These are phyloP conservation scores for Cucumis cinereus DNA, from an alignment of 306 rosid genomes.

Conservation along the genomic window DNA sequence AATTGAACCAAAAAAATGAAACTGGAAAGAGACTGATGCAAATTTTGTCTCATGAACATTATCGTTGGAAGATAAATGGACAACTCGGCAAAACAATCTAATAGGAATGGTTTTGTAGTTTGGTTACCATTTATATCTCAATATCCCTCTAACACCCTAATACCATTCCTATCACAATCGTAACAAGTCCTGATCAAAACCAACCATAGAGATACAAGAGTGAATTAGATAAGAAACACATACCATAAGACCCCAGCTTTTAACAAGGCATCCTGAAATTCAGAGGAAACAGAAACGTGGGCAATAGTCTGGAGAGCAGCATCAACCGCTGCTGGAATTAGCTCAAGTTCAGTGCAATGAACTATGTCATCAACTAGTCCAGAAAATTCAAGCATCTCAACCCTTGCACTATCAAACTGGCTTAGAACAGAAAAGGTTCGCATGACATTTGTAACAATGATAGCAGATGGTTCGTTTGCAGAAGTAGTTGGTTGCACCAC, in stretches of 20 bases:
- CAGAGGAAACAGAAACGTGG: slow-evolving; percentile 76
- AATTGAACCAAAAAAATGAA: not conserved
- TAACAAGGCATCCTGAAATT: slow-evolving; percentile 75
- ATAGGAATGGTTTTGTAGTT: no score
- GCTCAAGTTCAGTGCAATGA: slow-evolving; percentile 95
- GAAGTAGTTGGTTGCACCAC: slow-evolving; percentile 90
- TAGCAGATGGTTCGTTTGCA: slow-evolving; percentile 84
- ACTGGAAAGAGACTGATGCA: not conserved
- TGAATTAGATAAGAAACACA: slow-evolving; percentile 13
- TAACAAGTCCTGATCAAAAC: not conserved
- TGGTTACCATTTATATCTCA: no score
- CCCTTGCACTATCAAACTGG: slow-evolving; percentile 81
- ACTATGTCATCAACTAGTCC: slow-evolving; percentile 85
- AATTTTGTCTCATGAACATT: not conserved
- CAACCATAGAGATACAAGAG: not conserved
- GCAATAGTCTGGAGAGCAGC: slow-evolving; percentile 87
- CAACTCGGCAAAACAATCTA: not conserved
- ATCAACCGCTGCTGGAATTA: slow-evolving; percentile 74
- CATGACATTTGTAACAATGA: slow-evolving; percentile 85
- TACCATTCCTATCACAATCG: not conserved
- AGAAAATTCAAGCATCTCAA: slow-evolving; percentile 72
- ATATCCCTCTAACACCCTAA: no score
- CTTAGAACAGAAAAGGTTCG: slow-evolving; percentile 78
- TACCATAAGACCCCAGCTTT: slow-evolving; percentile 92
- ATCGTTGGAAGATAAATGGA: not conserved